phyloP scores from a whole-genome alignment of 2,329 filamentous ascomycete species.

The Colletotrichum somersetense region DNA sequence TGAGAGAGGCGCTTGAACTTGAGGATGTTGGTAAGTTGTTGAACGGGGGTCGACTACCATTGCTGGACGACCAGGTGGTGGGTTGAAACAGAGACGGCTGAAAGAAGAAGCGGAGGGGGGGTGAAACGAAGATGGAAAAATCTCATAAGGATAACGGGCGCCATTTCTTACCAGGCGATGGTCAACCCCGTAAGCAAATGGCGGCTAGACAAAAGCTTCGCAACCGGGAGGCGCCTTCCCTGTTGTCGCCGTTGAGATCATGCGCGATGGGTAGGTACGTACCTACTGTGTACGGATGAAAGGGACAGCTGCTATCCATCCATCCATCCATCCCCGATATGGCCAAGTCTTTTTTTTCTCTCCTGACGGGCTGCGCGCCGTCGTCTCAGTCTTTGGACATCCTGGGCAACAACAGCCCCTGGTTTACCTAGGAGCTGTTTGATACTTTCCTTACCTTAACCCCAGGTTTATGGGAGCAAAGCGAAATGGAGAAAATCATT shows the following conservation, averaged over 20 bases:
- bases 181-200: background rate
- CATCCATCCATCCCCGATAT: background rate
- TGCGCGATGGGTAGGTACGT: background rate
- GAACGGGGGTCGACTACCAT: background rate
- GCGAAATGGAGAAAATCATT: background rate
- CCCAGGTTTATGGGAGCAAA: background rate
- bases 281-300: no score
- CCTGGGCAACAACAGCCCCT: slow-evolving; percentile 30
- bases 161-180: background rate
- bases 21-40: background rate
- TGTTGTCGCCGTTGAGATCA: no score
- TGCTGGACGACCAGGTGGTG: background rate
- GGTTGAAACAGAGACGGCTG: background rate
- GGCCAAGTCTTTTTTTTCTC: background rate
- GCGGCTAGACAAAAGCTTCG: background rate
- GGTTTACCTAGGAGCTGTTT: background rate
- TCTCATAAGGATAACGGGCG: no score
- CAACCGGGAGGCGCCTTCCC: background rate
- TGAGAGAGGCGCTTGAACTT: no score
- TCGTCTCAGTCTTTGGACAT: slow-evolving; percentile 9
- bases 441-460: no score
- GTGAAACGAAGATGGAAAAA: background rate
- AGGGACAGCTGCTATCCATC: background rate
- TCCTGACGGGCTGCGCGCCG: slow-evolving; percentile 11
- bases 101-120: background rate